Evolutionary conservation across 805 yeast genomes (phyloP), one percentile per base, ranked within the genome.

Genomic region (Monosporozyma aquatica): DNA sequence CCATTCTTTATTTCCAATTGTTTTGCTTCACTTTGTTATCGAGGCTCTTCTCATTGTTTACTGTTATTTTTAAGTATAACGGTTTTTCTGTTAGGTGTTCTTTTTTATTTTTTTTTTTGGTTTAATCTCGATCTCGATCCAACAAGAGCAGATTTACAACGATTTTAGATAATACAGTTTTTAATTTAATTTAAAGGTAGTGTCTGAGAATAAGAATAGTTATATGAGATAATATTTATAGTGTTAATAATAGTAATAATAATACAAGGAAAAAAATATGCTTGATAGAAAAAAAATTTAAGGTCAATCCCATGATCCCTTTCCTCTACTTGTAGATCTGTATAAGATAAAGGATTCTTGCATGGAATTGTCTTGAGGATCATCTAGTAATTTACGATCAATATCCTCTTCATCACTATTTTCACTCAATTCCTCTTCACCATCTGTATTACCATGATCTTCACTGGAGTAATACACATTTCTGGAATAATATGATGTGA

Each of bases 251-350:
- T n/a, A n/a, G n/a, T n/a, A n/a, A 29, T 29, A 29, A 15, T 14
- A 15, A 29, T 29, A 29, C 33, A 29, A 29, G 15, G 33, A 15
- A 4, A 29, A 15, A n/a, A n/a, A 28, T n/a, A 28, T 28, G 30
- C 30, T n/a, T n/a, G n/a, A n/a, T n/a, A n/a, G n/a, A n/a, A n/a
- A n/a, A n/a, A n/a, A n/a, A 18, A 15, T 14, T 15, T 18, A 30
- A 7, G 8, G 18, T 30, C 35, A 30, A 35, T 55, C 58, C 62
- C 64, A 61, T 14, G 59, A 43, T 39, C 55, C 47, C 38, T 52
- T 58, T 27, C 59, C 63, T 24, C 54, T 59, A 30, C 64, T 61
- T n/a, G 51, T 52, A 9, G 64, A 54, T 34, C 65, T 54, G 32
- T 57, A 59, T 32, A 61, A 45, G 5, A 55, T 48, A 41, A 54